Conservation (phyloP, 2,329 filamentous ascomycete species). For the Cladophialophora carrionii region DNA sequence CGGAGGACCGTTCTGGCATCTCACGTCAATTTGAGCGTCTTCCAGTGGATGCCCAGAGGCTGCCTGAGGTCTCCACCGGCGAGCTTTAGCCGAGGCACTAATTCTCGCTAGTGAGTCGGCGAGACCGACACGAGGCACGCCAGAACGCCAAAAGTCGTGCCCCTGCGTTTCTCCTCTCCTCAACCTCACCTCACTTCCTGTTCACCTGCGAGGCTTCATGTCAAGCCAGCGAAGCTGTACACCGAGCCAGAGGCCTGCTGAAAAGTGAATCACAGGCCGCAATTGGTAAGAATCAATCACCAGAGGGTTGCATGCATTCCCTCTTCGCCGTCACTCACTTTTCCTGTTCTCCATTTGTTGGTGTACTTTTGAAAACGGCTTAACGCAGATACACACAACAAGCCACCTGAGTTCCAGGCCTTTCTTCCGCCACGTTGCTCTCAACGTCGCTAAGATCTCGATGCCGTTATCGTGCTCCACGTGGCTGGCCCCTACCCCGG, state of each 20-base stretch:
- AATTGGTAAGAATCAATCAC: neutral
- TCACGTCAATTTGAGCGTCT: neutral
- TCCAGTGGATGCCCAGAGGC: neutral
- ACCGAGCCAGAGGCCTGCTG: neutral
- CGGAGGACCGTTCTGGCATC: neutral
- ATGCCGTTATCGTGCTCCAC: neutral
- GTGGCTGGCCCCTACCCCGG: conserved; percentile 3
- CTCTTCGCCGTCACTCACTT: neutral
- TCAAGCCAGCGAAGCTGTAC: neutral
- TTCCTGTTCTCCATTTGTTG: neutral
- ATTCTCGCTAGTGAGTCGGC: conserved; percentile 5
- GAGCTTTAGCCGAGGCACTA: neutral
- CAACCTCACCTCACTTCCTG: neutral
- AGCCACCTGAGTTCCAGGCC: neutral
- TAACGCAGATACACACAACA: neutral
- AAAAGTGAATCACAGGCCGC: neutral
- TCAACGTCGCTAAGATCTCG: neutral
- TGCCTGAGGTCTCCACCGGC: conserved; percentile 3
- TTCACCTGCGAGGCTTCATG: neutral
- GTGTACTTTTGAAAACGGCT: neutral
- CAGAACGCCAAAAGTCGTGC: neutral
- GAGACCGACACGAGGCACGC: neutral
- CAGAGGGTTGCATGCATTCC: neutral
- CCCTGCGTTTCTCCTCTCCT: neutral
- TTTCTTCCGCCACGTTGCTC: conserved; percentile 7